These are phyloP conservation scores for Dryadomyces quercus-mongolicae DNA, from an alignment of 2,329 filamentous ascomycete species.

Conservation along the genomic window DNA sequence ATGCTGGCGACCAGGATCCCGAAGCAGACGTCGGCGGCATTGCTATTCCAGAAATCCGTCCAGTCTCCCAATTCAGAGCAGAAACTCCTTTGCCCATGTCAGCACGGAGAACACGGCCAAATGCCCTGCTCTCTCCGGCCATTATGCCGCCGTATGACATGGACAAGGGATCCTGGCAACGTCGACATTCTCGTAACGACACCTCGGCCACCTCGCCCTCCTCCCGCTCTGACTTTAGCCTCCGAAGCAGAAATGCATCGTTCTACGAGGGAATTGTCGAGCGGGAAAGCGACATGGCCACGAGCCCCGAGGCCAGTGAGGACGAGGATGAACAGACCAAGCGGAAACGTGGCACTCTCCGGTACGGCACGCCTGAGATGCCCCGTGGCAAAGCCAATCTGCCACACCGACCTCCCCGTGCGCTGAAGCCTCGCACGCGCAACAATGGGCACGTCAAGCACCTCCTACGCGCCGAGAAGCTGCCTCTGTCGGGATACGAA, in stretches of 20 bases:
- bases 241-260: conserved; percentile 22
- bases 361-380: conserved; percentile 31
- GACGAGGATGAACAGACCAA: conserved; percentile 15
- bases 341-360: conserved; percentile 13
- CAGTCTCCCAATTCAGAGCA: too few species aligned
- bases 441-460: conserved; percentile 22
- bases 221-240: background rate
- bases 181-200: background rate
- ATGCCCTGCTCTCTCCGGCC: too few species aligned
- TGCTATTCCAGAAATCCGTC: too few species aligned
- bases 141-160: too few species aligned
- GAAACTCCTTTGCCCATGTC: too few species aligned
- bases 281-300: conserved; percentile 30
- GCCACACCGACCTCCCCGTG: conserved; percentile 23
- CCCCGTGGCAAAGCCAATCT: conserved; percentile 25
- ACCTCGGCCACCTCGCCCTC: background rate
- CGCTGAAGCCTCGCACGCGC: conserved; percentile 23
- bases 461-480: conserved; percentile 26
- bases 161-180: background rate
- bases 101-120: too few species aligned
- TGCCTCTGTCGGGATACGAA: conserved; percentile 47
- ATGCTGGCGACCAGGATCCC: too few species aligned
- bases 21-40: too few species aligned
- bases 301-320: conserved; percentile 28
- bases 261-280: background rate